Evolutionary conservation across 129 eudicot genomes (phyloP).

Genomic region (Helianthus annuus): HanXRQr2.0-SUNRISE NC_035448.2:160679013-160679512

Average conservation of each 20-base stretch:
- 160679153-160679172: constrained; percentile 40
- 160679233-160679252: constrained; percentile 45
- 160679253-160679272: constrained; percentile 52
- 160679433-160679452: constrained; percentile 37
- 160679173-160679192: constrained; percentile 46
- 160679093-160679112: constrained; percentile 49
- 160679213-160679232: constrained; percentile 23
- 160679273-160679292: constrained; percentile 46
- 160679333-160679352: constrained; percentile 44
- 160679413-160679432: constrained; percentile 35
- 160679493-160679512: constrained; percentile 45
- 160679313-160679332: constrained; percentile 36
- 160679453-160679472: constrained; percentile 45
- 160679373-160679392: constrained; percentile 57
- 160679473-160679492: constrained; percentile 49
- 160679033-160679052: constrained; percentile 41
- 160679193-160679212: constrained; percentile 36
- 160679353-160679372: constrained; percentile 44
- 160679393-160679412: constrained; percentile 33
- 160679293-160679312: constrained; percentile 35
- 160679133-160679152: constrained; percentile 21
- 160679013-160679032: constrained; percentile 30
- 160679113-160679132: constrained; percentile 35
- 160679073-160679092: constrained; percentile 42
- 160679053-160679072: constrained; percentile 44